These are phyloP conservation scores for Penicillium sp. DNA, from an alignment of 2,329 filamentous ascomycete genomes.

Conservation along the genomic window DNA sequence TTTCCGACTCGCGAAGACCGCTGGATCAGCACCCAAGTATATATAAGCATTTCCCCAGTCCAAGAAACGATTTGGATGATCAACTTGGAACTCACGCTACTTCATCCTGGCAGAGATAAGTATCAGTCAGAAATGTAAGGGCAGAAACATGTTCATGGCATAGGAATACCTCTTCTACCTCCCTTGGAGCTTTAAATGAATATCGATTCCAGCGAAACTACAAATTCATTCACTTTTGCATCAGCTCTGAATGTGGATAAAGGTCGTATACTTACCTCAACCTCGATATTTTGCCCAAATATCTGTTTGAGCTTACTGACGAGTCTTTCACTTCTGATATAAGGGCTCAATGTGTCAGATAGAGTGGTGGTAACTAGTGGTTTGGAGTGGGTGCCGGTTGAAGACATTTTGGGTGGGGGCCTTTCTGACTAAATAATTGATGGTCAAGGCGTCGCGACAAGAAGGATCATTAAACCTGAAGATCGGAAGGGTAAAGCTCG, in stretches of 20 bases:
- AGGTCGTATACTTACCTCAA: neutral
- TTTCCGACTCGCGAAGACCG: neutral
- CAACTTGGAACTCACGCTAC: neutral
- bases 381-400: neutral
- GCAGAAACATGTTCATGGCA: too few relatives aligned
- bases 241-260: too few relatives aligned
- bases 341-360: constrained; percentile 2
- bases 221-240: neutral
- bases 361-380: neutral
- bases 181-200: neutral
- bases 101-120: neutral
- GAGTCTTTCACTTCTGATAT: constrained; percentile 1
- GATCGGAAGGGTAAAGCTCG: neutral
- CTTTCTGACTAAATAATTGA: neutral
- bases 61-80: neutral
- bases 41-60: neutral
- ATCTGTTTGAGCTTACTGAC: neutral
- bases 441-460: neutral
- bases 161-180: neutral
- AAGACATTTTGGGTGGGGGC: neutral
- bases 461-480: neutral
- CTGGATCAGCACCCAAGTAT: neutral
- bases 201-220: neutral
- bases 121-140: too few relatives aligned
- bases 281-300: constrained; percentile 1